Conservation (phyloP, 2,329 filamentous ascomycete genomes). For the Coniochaeta sp. region DNA sequence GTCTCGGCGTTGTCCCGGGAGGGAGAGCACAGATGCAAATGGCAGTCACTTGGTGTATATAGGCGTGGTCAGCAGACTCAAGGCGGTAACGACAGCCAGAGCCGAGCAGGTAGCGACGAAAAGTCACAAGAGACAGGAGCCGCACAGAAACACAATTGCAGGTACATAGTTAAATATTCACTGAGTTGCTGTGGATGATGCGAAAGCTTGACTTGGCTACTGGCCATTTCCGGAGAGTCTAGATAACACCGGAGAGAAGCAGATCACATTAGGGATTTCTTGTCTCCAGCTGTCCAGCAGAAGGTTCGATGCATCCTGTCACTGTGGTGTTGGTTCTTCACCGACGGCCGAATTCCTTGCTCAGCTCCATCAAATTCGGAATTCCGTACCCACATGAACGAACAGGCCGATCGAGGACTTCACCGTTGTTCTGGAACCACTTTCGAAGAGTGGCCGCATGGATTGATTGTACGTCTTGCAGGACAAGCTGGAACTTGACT, state of each 20-base stretch:
- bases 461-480: too few relatives aligned
- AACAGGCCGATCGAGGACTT: not conserved
- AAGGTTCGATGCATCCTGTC: not conserved
- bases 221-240: not conserved
- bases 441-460: too few relatives aligned
- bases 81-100: not conserved
- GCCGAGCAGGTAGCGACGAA: not conserved
- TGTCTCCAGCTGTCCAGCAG: not conserved
- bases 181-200: not conserved
- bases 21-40: not conserved
- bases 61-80: not conserved
- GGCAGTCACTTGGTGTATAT: not conserved
- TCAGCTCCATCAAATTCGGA: conserved; percentile 5
- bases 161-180: not conserved
- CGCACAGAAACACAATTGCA: not conserved
- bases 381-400: conserved; percentile 12
- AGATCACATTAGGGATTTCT: not conserved
- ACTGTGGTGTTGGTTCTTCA: not conserved
- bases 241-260: not conserved
- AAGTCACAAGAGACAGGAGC: not conserved
- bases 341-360: not conserved
- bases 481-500: too few relatives aligned
- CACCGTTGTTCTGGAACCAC: not conserved
- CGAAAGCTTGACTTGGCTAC: not conserved
- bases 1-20: not conserved